Evolutionary conservation across 495 filamentous ascomycete genomes (phyloP).

Genomic region (Hypoxylon rickii): DNA sequence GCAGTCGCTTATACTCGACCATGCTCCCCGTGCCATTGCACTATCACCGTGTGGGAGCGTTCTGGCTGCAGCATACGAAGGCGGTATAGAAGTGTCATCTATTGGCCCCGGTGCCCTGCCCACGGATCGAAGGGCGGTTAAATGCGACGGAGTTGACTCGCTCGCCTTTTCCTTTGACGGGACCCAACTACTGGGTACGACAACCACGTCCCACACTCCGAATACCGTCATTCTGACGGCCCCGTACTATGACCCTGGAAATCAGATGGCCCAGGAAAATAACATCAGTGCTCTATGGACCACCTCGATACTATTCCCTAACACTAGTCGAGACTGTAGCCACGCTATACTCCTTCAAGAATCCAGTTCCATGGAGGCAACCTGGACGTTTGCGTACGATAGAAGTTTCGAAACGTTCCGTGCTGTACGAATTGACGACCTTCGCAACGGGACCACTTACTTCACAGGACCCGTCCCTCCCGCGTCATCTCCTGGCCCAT

Average conservation of each 20-base stretch:
- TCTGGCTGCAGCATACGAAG: constrained; percentile 83
- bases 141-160: constrained; percentile 77
- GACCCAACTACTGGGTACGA: constrained; percentile 82
- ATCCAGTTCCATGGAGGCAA: constrained; percentile 70
- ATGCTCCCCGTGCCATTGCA: constrained; percentile 75
- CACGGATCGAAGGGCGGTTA: constrained; percentile 76
- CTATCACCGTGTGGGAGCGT: constrained; percentile 81
- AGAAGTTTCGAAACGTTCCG: constrained; percentile 75
- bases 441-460: constrained; percentile 77
- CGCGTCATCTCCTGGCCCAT: constrained; percentile 45
- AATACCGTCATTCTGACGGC: constrained; percentile 80
- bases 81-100: constrained; percentile 84
- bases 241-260: constrained; percentile 71
- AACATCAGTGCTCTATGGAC: constrained; percentile 82
- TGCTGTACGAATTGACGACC: constrained; percentile 73
- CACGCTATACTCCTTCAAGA: constrained; percentile 75
- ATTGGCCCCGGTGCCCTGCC: constrained; percentile 64
- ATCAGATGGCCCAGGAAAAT: constrained; percentile 59
- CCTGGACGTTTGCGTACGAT: constrained; percentile 82
- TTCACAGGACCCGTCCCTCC: constrained; percentile 72
- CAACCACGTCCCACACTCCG: constrained; percentile 62
- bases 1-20: constrained; percentile 72
- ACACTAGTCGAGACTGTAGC: constrained; percentile 73
- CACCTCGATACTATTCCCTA: constrained; percentile 84
- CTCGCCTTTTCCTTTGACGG: constrained; percentile 84